A percentile compares a stretch with the other conserved stretches of the same genome.
Conservation (phyloP, 768 basidiomycete genomes). For the Amyloporia xantha region DNA sequence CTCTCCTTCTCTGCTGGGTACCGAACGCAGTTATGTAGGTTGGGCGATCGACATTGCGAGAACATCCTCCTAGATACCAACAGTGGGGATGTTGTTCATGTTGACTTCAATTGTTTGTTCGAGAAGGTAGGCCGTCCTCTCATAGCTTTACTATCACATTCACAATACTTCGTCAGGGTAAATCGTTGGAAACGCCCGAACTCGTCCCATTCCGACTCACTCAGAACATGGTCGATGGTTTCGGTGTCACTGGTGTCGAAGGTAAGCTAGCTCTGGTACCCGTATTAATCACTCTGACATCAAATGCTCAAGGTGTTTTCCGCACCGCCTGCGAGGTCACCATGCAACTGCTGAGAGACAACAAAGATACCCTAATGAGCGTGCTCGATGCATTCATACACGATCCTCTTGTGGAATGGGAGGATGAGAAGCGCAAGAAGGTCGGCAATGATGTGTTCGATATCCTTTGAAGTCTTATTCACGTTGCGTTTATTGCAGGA, state of each 20-base stretch:
- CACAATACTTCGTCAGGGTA: constrained; percentile 50
- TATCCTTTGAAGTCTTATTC: background rate
- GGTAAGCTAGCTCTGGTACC: constrained; percentile 34
- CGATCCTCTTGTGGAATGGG: constrained; percentile 96
- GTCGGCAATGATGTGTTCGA: too few relatives aligned
- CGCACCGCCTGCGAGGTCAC: constrained; percentile 92
- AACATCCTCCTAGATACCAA: constrained; percentile 89
- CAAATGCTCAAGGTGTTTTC: too few relatives aligned
- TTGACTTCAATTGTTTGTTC: constrained; percentile 97
- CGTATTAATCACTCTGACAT: too few relatives aligned
- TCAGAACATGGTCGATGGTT: constrained; percentile 85
- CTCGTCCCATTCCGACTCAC: constrained; percentile 92
- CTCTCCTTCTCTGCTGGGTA: background rate
- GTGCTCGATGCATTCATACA: constrained; percentile 96
- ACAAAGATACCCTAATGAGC: constrained; percentile 91
- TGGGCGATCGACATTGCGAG: constrained; percentile 96
- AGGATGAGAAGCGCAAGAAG: constrained; percentile 68
- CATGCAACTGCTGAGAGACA: constrained; percentile 76
- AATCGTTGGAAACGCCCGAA: constrained; percentile 81
- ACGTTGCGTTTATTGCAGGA: constrained; percentile 11
- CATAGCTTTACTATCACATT: background rate
- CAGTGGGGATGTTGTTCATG: constrained; percentile 89
- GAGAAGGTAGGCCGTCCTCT: constrained; percentile 59
- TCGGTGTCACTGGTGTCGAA: constrained; percentile 92
- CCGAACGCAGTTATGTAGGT: constrained; percentile 36